Base-by-base conservation (phyloP, 352 stramenopile species). In the Phytophthora tentaculata region DNA sequence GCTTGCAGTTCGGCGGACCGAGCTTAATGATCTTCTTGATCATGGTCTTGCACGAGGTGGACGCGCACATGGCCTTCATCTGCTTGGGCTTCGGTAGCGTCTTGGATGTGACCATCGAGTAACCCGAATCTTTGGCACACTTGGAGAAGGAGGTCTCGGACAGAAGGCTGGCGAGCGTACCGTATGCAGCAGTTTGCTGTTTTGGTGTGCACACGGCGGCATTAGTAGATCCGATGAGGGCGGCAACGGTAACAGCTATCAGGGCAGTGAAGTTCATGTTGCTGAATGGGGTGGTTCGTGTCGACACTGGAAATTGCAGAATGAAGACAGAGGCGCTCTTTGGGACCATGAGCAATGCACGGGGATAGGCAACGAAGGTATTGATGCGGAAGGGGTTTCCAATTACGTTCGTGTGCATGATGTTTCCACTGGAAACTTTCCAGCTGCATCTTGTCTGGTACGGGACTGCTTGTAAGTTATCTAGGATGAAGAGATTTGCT, bases 101-200 rank as follows among this genome's bases (percentile, higher is more conserved):
- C 16, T 58, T 72, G 53, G 69, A 58, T 35, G 63, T 68, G 47
- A 76, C 43, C 63, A 76, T 71, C 19, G 57, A 67, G 69, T 76
- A 76, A 45, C 57, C 58, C 24, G 67, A 70, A 50, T 65, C 69
- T 23, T 58, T 63, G 8, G 57, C 20, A 59, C 69, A 76, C 53
- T 69, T 54, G 52, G 52, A 56, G 41, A 76, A 67, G 7, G 55
- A 68, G 28, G 63, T 17, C 28, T 72, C 59, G 35, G 55, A 65
- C 1, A 76, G 61, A 35, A 76, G 62, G 35, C 52, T 65, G 23
- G 71, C 62, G 22, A 76, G 57, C 16, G 62, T 29, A 0, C 61
- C 45, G 67, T 71, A 71, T 5, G 56, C 67, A 6, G 67, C 67
- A 3, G 61, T 74, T 39, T 62, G 56, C 56, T 75, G 61, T 26